Base-by-base conservation (phyloP, 116 monocot species). In the Posidonia oceanica region DNA sequence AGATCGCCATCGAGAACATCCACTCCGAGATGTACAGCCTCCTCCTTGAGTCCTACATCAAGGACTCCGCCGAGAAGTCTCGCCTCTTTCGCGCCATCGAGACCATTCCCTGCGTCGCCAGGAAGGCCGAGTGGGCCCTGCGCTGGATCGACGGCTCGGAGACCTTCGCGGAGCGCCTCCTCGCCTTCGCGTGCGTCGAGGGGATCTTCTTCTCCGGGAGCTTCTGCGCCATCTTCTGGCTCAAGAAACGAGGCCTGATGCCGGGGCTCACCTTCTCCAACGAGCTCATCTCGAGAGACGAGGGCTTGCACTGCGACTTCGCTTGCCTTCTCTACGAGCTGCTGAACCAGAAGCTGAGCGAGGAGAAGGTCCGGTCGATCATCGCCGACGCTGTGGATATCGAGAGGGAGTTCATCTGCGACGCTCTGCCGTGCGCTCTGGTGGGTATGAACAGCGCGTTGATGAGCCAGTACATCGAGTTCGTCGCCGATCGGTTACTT, bases 1-100 rank as follows among this genome's bases (percentile, higher is more conserved):
- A 97, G 87, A 90, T 97, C 62, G 97, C 97, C 59, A 97, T 97
- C 74, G 97, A 97, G 83, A 97, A 97, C 81, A 97, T 97, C 80
- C 97, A 97, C 74, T 97, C 92, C 51, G 97, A 97, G 82, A 97
- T 92, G 83, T 97, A 97, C 76, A 85, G 85, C 55, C 89, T 97
- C 42, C 87, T 97, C 37, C 79, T 97, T 14, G 97, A 97, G 53
- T 77, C 89, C 65, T 97, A 97, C 78, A 89, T 97, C 81, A 81
- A 82, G 61, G 92, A 97, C 63, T 70, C 85, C 14, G 70, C 1
- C 5, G 92, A 87, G 65, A 97, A 97, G 39, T 7, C 40, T 15
- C 85, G 82, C 59, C 97, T 97, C 38, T 97, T 97, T 68, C 83
- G 56, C 74, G 96, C 96, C n/a, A 69, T 96, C 57, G 91, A 96